Evolutionary conservation across 805 yeast genomes (phyloP), one percentile per base, ranked within the genome.

Genomic region (Suhomyces prunicola): DNA sequence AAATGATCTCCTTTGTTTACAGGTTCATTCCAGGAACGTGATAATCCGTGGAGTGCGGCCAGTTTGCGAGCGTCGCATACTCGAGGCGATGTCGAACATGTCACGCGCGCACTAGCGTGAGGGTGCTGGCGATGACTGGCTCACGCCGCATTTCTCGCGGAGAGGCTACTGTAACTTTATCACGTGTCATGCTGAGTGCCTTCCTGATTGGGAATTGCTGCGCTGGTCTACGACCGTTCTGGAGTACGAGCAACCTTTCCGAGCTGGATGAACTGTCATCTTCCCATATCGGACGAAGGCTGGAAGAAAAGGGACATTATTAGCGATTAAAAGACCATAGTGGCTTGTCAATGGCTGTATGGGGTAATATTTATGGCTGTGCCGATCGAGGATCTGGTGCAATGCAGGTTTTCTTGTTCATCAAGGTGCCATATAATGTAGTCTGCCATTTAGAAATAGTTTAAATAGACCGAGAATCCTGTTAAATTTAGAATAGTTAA

Each of bases 1-100:
- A 46, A 46, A 29, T 46, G 48, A 46, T 46, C 48, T 46, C 13
- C 41, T 46, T 10, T 27, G 22, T 26, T 44, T 44, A 17, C 47
- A 44, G 47, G 15, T 39, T 39, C 23, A 39, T 19, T 17, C 13
- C 17, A 8, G 42, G 3, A 39, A 19, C 42, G 42, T 39, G 42
- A 39, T 33, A 33, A n/a, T n/a, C 6, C 12, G 42, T 15, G 42
- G n/a, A 19, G 42, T 39, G 42, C 42, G 10, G 24, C 12, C 13
- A 17, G 15, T 8, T n/a, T 17, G 36, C n/a, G 15, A 33, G 36
- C 8, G 36, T 33, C 15, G 17, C 36, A 33, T 33, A 13, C 6
- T 33, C 36, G 17, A 33, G 36, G 36, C 36, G 17, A 9, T 33
- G 36, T 33, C 8, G 17, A 13, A 17, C 36, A n/a, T 33, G 9